A percentile compares a stretch with the other conserved stretches of the same genome.
Evolutionary conservation across 73 alveolate species (phyloP).

Genomic region (Paramecium caudatum): DNA sequence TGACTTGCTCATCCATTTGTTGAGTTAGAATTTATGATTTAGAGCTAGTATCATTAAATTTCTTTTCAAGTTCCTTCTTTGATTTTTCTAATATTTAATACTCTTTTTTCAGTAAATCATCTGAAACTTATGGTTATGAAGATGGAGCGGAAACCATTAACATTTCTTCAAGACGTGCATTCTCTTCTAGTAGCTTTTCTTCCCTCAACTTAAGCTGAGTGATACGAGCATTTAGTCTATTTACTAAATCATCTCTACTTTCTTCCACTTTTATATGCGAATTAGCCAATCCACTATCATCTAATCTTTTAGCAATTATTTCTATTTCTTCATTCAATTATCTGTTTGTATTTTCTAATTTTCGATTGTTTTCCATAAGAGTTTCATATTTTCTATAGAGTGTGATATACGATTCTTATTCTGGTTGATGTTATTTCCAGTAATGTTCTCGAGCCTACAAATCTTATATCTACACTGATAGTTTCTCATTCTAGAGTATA

Average conservation of each 20-base stretch:
- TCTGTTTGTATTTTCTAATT: background rate
- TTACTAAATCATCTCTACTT: conserved; percentile 47
- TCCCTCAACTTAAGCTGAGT: conserved; percentile 46
- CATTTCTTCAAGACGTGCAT: conserved; percentile 54
- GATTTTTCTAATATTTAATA: conserved; percentile 28
- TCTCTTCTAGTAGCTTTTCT: conserved; percentile 50
- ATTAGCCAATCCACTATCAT: conserved; percentile 48
- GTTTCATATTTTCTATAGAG: conserved; percentile 59
- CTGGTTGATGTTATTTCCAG: conserved; percentile 9
- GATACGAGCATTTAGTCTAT: conserved; percentile 42
- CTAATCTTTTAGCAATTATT: conserved; percentile 38
- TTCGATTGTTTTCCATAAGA: background rate
- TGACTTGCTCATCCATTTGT: background rate
- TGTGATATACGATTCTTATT: conserved; percentile 28
- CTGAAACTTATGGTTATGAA: background rate
- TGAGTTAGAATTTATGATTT: background rate
- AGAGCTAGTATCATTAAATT: background rate
- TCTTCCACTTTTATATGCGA: conserved; percentile 10
- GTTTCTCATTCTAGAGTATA: background rate
- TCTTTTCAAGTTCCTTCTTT: conserved; percentile 1
- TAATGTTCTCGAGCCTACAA: conserved; percentile 21
- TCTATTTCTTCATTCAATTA: conserved; percentile 43
- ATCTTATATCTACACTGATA: conserved; percentile 21
- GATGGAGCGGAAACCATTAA: background rate
- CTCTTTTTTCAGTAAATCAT: conserved; percentile 48